Conservation (phyloP, 2,329 filamentous ascomycete genomes). For the Pseudocercospora vitis region DNA sequence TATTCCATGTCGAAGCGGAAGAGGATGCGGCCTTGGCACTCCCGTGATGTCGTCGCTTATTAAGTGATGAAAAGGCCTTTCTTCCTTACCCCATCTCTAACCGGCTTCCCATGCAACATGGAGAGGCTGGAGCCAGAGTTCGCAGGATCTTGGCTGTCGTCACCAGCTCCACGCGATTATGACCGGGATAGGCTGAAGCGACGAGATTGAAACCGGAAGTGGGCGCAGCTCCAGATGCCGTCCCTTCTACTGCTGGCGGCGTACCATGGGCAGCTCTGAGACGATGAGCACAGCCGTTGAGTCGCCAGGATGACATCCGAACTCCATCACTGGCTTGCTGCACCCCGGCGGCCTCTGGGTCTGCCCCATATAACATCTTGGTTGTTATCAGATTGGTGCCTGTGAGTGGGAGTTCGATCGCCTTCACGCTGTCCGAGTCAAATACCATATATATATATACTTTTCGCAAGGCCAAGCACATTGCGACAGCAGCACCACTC, state of each 20-base stretch:
- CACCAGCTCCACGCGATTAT: slow-evolving; percentile 2
- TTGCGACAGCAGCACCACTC: slow-evolving; percentile 4
- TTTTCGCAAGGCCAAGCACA: neutral
- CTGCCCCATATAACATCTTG: neutral
- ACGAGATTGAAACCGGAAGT: slow-evolving; percentile 2
- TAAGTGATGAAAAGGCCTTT: too few relatives aligned
- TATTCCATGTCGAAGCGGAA: too few relatives aligned
- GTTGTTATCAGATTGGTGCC: neutral
- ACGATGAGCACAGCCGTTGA: too few relatives aligned
- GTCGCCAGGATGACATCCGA: slow-evolving; percentile 6
- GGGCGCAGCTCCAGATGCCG: slow-evolving; percentile 4
- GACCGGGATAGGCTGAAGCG: slow-evolving; percentile 5
- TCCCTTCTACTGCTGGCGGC: too few relatives aligned
- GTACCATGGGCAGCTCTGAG: too few relatives aligned
- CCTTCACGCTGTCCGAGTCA: neutral
- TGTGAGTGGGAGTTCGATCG: neutral
- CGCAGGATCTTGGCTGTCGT: slow-evolving; percentile 1
- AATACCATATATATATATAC: neutral
- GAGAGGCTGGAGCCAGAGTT: neutral
- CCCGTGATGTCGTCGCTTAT: too few relatives aligned
- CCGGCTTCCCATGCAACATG: too few relatives aligned
- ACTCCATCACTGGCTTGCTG: neutral
- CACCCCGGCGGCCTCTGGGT: neutral
- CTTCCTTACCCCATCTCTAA: too few relatives aligned
- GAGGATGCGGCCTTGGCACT: too few relatives aligned